Base-by-base conservation (phyloP, 495 filamentous ascomycete genomes). In the Aspergillus heteromorphus region DNA sequence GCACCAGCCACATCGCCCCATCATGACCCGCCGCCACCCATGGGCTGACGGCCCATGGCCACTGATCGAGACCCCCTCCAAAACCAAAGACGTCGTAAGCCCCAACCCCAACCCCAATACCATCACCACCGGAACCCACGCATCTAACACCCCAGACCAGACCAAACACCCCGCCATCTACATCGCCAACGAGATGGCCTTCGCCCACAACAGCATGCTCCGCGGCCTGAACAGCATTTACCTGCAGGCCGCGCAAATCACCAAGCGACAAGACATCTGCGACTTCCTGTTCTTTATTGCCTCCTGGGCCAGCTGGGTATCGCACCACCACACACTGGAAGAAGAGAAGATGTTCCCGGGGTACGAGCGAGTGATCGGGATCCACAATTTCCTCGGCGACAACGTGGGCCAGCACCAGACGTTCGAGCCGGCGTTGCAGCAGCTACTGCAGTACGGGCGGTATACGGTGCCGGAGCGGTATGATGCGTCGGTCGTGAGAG, bases 151-250 rank as follows among this genome's bases (percentile, higher is more conserved):
- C 1, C 17, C 42, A 0, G 20, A 34, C 30, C 19, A 45, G 41
- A 2, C 41, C 11, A 25, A 27, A 4, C 42, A 45, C 25, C 2
- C 42, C n/a, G 42, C 42, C 6, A 13, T 45, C 20, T 38, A 27
- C 42, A 52, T 42, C 23, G 49, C 49, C 9, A 52, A 52, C 16
- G 36, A 42, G 16, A 52, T 52, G 49, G 49, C 49, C 20, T 29
- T 42, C 14, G 21, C 49, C 11, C 49, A 52, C 49, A 52, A 52
- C 23, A 48, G 43, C 18, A 45, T 36, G 20, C 43, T 54, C 16
- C 41, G 41, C 2, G 51, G 51, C 0, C 25, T 52, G 10, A 52
- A 52, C 40, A 43, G 36, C 13, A 54, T 54, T 29, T 54, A 54
- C 17, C 25, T 45, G 3, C 51, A 54, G 29, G 51, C 51, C 2